phyloP scores from a whole-genome alignment of 2,329 filamentous ascomycete genomes.

The Mollisiaceae sp. region DNA sequence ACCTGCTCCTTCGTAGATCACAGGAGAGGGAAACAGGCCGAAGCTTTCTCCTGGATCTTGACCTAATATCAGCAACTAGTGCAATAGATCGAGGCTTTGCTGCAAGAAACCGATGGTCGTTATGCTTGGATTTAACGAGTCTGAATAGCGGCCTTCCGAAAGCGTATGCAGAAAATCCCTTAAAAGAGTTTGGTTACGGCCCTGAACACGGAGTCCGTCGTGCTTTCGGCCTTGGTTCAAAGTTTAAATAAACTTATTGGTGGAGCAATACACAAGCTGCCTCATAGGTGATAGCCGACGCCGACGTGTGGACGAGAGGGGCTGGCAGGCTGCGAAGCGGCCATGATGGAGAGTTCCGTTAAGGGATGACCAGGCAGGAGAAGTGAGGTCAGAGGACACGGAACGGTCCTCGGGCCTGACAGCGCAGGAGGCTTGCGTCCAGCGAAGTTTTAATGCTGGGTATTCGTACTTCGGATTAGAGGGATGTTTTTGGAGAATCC shows the following conservation, averaged over 20 bases:
- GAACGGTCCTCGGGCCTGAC: neutral
- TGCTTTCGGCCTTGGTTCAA: neutral
- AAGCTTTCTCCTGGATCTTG: neutral
- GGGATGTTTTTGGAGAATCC: conserved; percentile 2
- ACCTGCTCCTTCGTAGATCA: conserved; percentile 4
- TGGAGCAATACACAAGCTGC: neutral
- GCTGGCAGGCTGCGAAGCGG: neutral
- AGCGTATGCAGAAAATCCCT: neutral
- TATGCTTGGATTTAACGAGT: neutral
- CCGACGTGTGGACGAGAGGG: conserved; percentile 5
- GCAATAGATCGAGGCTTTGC: neutral
- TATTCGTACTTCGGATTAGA: neutral
- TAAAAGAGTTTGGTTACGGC: neutral
- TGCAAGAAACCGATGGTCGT: neutral
- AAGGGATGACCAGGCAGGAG: neutral
- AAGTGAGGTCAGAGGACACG: conserved; percentile 7
- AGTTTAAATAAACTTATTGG: neutral
- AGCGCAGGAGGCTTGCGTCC: neutral
- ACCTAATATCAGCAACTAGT: neutral
- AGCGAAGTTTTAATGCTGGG: neutral
- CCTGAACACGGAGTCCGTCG: neutral
- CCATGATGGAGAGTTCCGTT: conserved; percentile 2
- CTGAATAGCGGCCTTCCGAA: conserved; percentile 4
- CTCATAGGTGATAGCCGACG: neutral
- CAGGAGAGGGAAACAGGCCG: conserved; percentile 2